phyloP scores from a whole-genome alignment of 2,329 filamentous ascomycete genomes.

The Sclerotinia nivalis region DNA sequence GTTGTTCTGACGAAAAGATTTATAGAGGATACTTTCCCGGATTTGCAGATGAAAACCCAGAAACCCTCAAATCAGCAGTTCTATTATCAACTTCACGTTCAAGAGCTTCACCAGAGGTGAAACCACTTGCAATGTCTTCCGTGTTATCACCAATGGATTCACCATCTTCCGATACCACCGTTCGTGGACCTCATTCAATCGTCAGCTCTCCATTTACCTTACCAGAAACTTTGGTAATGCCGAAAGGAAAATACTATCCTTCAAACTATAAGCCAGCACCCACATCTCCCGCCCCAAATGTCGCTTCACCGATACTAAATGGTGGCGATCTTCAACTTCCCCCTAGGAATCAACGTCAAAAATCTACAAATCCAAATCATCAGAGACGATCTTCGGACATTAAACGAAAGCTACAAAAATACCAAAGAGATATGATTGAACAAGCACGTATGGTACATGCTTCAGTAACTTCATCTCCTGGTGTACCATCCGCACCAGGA shows the following conservation, averaged over 20 bases:
- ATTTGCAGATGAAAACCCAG: conserved; percentile 52
- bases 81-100: conserved; percentile 23
- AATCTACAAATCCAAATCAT: conserved; percentile 41
- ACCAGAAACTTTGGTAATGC: conserved; percentile 42
- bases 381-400: conserved; percentile 50
- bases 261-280: conserved; percentile 54
- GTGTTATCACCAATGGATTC: conserved; percentile 31
- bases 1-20: conserved; percentile 20
- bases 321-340: conserved; percentile 35
- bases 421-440: conserved; percentile 61
- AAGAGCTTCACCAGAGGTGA: conserved; percentile 42
- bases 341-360: conserved; percentile 36
- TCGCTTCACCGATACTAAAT: conserved; percentile 30
- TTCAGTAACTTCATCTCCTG: conserved; percentile 35
- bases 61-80: conserved; percentile 40
- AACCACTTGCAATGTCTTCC: conserved; percentile 26
- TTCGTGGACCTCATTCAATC: conserved; percentile 21
- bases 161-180: conserved; percentile 22
- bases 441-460: conserved; percentile 52
- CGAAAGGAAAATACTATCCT: conserved; percentile 64
- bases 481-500: conserved; percentile 29
- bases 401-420: conserved; percentile 56
- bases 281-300: conserved; percentile 27
- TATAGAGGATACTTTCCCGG: conserved; percentile 60
- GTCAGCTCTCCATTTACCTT: conserved; percentile 24